Base-by-base conservation (phyloP, 1,284 basidiomycete species). In the Tremellales sp. region DNA sequence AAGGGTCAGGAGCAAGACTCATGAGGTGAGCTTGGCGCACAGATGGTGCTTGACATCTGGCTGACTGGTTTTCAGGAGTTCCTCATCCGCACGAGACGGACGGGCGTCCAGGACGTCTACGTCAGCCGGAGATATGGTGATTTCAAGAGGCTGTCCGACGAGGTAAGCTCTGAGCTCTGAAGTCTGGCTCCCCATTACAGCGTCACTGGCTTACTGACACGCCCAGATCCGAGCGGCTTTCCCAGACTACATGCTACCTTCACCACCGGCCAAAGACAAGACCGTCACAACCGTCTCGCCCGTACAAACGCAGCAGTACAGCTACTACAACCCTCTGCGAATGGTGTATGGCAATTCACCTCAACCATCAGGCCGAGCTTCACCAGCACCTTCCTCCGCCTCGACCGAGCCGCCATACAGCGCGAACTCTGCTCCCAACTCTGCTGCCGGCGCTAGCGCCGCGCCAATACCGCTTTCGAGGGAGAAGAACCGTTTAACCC, bases 121-220 rank as follows among this genome's bases (percentile, higher is more conserved):
- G 94, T 97, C 2, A 89, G 90, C 1, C 81, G 96, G 51, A 80
- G 96, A 56, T 94, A 98, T 67, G 93, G 94, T 12, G 94, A 98
- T 68, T 97, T 98, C 72, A 85, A 79, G 62, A 86, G 89, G 3
- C 79, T 97, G 17, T 84, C 85, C 1, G 81, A 85, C 47, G 89
- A 93, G 77, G 89, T 87, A 56, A 39, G 81, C 74, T 19, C n/a
- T n/a, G n/a, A n/a, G 24, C 19, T 15, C 40, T 29, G 15, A 33
- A 29, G 21, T 13, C n/a, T 10, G n/a, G n/a, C n/a, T n/a, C n/a
- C n/a, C n/a, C n/a, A n/a, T n/a, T n/a, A n/a, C n/a, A n/a, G n/a
- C 19, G n/a, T 11, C 13, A 15, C 46, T 48, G 37, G 48, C 43
- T n/a, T n/a, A 22, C 31, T 37, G 17, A n/a, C n/a, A n/a, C n/a